Evolutionary conservation across 1,284 basidiomycete genomes (phyloP).

Genomic region (Fomes fomentarius): DNA sequence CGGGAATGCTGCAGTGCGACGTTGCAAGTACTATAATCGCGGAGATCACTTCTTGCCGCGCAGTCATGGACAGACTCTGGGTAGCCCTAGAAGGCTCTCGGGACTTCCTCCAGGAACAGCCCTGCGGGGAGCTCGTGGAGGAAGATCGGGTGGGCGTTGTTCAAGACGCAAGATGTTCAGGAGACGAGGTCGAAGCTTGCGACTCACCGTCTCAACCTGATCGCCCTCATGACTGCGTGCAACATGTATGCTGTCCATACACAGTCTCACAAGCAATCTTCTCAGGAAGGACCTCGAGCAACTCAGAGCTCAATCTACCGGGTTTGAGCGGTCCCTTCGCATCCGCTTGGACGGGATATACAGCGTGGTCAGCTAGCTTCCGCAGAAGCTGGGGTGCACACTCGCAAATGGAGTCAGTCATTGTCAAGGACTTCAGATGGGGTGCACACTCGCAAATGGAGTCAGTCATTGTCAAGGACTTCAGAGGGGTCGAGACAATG

Average conservation of each 20-base stretch:
- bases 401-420: background rate
- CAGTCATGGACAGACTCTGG: constrained; percentile 1
- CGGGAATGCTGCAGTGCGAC: background rate
- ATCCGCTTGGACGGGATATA: background rate
- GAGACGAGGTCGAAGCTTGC: background rate
- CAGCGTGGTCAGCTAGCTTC: constrained; percentile 1
- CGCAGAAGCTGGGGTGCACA: constrained; percentile 1
- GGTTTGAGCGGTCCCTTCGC: background rate
- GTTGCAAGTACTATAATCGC: background rate
- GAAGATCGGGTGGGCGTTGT: constrained; percentile 4
- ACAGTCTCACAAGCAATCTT: background rate
- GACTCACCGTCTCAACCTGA: background rate
- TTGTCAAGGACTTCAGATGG: constrained; percentile 1
- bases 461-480: background rate
- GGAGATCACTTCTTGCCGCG: constrained; percentile 2
- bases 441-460: background rate
- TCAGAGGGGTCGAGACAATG: background rate
- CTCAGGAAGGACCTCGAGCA: background rate
- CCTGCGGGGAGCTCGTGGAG: constrained; percentile 2
- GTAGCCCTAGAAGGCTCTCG: background rate
- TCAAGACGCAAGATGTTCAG: constrained; percentile 5
- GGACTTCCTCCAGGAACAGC: background rate
- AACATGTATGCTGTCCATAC: background rate
- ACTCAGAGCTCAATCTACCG: background rate
- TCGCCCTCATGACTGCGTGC: constrained; percentile 3